A percentile compares a stretch with the other conserved stretches of the same genome.
Conservation (phyloP, 1,284 basidiomycete species). For the Pulveroboletus sp. region DNA sequence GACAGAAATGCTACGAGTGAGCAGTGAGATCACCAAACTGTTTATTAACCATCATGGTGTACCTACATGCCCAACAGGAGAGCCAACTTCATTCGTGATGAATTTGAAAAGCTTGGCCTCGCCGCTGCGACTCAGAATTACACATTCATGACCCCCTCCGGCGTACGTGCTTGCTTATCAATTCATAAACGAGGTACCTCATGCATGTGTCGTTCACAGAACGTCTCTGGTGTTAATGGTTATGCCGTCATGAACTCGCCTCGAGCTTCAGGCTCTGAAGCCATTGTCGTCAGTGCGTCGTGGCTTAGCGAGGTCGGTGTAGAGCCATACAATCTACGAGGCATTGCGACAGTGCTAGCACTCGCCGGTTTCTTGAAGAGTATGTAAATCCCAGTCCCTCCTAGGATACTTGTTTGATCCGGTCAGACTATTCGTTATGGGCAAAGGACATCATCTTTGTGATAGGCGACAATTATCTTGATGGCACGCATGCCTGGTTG, state of each 20-base stretch:
- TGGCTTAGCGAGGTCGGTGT: constrained; percentile 74
- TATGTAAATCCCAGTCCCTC: constrained; percentile 38
- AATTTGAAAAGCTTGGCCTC: constrained; percentile 73
- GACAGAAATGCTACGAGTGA: constrained; percentile 64
- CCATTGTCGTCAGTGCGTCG: constrained; percentile 86
- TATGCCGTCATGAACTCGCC: constrained; percentile 85
- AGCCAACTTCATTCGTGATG: constrained; percentile 54
- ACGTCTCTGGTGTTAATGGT: constrained; percentile 67
- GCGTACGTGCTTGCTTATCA: constrained; percentile 40
- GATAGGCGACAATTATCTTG: constrained; percentile 84
- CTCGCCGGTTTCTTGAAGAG: constrained; percentile 84
- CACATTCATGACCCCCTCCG: constrained; percentile 49
- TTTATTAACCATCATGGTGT: background rate
- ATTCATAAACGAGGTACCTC: constrained; percentile 19
- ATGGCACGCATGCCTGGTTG: constrained; percentile 93
- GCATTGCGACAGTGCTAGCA: constrained; percentile 81
- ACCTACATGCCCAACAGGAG: constrained; percentile 48
- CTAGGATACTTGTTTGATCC: background rate
- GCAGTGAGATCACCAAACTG: constrained; percentile 54
- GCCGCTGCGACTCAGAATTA: constrained; percentile 70
- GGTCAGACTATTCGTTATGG: constrained; percentile 84
- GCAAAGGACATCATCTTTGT: constrained; percentile 93
- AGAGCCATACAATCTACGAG: constrained; percentile 78
- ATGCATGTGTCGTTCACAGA: constrained; percentile 37
- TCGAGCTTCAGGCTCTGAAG: constrained; percentile 86